A percentile compares a stretch with the other conserved stretches of the same genome.
These are phyloP conservation scores for Microbotryomycetes sp. DNA, from an alignment of 1,284 basidiomycete genomes.

Conservation along the genomic window DNA sequence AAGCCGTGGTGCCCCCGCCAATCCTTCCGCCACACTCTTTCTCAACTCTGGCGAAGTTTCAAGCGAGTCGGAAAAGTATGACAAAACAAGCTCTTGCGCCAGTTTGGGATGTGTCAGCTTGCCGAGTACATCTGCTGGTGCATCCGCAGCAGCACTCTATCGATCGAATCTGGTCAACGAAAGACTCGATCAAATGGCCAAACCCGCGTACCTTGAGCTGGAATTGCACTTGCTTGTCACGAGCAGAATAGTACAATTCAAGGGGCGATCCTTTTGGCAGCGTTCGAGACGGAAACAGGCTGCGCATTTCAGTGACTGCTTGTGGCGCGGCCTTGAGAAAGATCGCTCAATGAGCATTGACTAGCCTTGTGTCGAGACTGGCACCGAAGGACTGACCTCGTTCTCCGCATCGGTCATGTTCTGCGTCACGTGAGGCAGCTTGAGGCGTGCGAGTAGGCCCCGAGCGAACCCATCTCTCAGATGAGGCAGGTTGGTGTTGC, in stretches of 20 bases:
- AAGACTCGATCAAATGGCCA: no score
- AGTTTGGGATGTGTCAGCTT: slow-evolving; percentile 11
- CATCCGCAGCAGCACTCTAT: slow-evolving; percentile 7
- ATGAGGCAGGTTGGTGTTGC: slow-evolving; percentile 70
- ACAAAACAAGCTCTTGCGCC: slow-evolving; percentile 17
- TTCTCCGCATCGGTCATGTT: slow-evolving; percentile 1
- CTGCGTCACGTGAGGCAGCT: slow-evolving; percentile 41
- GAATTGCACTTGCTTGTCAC: slow-evolving; percentile 6
- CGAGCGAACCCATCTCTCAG: slow-evolving; percentile 78
- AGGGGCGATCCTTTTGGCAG: slow-evolving; percentile 17
- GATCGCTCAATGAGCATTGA: neutral
- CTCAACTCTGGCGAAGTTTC: slow-evolving; percentile 20
- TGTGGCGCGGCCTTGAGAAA: neutral
- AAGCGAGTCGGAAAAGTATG: slow-evolving; percentile 20
- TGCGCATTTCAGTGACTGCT: slow-evolving; percentile 22
- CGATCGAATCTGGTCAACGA: neutral
- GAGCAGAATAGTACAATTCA: slow-evolving; percentile 12
- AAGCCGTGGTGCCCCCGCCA: slow-evolving; percentile 13
- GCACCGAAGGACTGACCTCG: slow-evolving; percentile 12
- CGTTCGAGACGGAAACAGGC: slow-evolving; percentile 17
- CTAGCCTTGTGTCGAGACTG: neutral
- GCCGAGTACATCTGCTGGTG: slow-evolving; percentile 9
- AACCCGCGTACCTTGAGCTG: slow-evolving; percentile 11
- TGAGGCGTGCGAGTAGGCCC: slow-evolving; percentile 59
- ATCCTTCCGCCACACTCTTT: slow-evolving; percentile 18